A percentile compares a stretch with the other conserved stretches of the same genome.
Evolutionary conservation across 306 rosid genomes (phyloP).

Genomic region (Trichosanthes truncata): DNA sequence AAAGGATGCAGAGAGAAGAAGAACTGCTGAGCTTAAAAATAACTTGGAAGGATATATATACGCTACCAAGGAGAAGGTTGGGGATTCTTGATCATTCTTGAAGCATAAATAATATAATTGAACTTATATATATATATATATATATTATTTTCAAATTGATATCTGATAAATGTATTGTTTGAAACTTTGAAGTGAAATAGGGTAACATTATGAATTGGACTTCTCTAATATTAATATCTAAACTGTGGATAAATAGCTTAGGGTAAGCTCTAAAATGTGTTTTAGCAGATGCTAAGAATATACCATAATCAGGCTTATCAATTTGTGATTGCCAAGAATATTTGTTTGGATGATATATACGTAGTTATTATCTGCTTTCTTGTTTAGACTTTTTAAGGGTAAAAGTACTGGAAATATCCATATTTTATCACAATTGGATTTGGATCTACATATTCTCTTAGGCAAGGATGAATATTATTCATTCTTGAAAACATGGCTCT

Average conservation of each 20-base stretch:
- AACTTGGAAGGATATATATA: constrained; percentile 89
- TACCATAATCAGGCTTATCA: background rate
- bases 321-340: background rate
- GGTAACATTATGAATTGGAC: background rate
- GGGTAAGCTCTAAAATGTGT: background rate
- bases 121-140: background rate
- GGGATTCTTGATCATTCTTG: constrained; percentile 13
- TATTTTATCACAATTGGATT: background rate
- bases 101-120: background rate
- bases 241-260: background rate
- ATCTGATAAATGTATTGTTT: background rate
- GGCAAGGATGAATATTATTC: background rate
- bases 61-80: constrained; percentile 86
- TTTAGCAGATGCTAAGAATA: background rate
- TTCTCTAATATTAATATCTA: background rate
- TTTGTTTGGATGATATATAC: background rate
- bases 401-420: background rate
- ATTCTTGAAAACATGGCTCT: background rate
- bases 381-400: background rate
- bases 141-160: background rate
- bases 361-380: background rate
- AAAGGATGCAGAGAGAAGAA: constrained; percentile 87
- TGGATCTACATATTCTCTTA: background rate
- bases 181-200: background rate
- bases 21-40: constrained; percentile 87